Evolutionary conservation across 1,284 basidiomycete genomes (phyloP).

Genomic region (Takashimella koratensis): DNA sequence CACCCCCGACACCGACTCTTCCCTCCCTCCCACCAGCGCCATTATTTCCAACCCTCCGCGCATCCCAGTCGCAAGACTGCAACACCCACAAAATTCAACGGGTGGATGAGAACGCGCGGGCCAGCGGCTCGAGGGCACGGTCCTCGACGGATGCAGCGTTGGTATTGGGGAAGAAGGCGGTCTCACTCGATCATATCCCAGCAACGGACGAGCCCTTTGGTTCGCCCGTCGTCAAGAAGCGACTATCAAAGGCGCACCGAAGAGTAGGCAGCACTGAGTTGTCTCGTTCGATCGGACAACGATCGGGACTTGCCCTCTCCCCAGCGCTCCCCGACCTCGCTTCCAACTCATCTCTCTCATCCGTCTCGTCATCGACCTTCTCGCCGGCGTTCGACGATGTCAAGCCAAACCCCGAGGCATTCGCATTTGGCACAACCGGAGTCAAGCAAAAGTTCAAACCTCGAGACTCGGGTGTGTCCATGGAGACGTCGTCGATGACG

Average conservation of each 20-base stretch:
- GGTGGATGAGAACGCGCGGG: conserved; percentile 23
- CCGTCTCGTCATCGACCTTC: conserved; percentile 20
- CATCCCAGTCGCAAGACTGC: conserved; percentile 35
- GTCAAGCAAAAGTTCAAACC: conserved; percentile 48
- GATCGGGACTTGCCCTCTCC: conserved; percentile 45
- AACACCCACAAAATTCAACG: conserved; percentile 12
- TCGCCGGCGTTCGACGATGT: conserved; percentile 47
- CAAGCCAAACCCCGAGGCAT: conserved; percentile 49
- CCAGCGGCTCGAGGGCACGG: conserved; percentile 30
- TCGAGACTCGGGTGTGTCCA: conserved; percentile 42
- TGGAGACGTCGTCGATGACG: conserved; percentile 20
- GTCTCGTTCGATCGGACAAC: conserved; percentile 46
- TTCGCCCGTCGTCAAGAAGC: conserved; percentile 12
- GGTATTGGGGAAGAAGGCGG: conserved; percentile 36
- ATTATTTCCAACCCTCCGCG: conserved; percentile 33
- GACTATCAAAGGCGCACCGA: conserved; percentile 10
- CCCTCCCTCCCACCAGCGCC: conserved; percentile 13
- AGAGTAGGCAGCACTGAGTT: conserved; percentile 15
- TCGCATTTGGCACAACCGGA: conserved; percentile 32
- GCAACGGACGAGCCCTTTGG: conserved; percentile 40
- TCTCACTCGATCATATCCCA: conserved; percentile 40
- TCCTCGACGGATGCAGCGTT: conserved; percentile 24
- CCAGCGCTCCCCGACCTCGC: conserved; percentile 21
- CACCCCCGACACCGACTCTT: conserved; percentile 5
- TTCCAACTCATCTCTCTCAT: conserved; percentile 44